Evolutionary conservation across 805 yeast species (phyloP).

Genomic region (Suhomyces xylopsoci): DNA sequence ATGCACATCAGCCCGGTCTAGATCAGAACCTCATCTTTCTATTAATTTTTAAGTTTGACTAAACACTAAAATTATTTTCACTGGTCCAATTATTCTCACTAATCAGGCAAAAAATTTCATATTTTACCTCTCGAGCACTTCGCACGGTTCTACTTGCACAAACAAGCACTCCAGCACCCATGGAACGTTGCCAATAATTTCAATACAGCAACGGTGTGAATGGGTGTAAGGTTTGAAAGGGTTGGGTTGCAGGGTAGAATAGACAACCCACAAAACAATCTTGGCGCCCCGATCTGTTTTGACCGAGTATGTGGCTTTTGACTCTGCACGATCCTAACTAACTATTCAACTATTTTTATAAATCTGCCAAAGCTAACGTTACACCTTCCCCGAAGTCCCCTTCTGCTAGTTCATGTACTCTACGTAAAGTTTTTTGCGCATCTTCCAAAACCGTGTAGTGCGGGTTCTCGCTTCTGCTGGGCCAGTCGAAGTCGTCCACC

Average conservation of each 20-base stretch:
- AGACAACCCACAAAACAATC: background rate
- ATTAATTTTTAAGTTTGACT: background rate
- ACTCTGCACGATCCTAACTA: background rate
- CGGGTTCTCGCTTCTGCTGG: constrained; percentile 13
- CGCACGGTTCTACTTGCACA: background rate
- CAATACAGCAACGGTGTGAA: background rate
- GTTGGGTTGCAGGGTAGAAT: background rate
- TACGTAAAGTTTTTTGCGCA: background rate
- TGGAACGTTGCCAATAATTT: background rate
- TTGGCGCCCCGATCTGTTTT: background rate
- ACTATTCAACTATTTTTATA: background rate
- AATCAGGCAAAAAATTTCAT: too few species aligned
- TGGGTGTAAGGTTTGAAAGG: background rate
- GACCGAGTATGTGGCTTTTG: background rate
- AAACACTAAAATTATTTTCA: background rate
- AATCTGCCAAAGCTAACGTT: background rate
- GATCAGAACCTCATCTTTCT: background rate
- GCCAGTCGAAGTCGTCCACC: constrained; percentile 32
- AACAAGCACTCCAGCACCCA: too few species aligned
- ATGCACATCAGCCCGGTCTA: background rate
- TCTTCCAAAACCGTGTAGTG: constrained; percentile 2
- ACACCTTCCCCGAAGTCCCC: background rate
- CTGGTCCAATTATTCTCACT: background rate
- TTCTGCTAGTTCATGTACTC: background rate
- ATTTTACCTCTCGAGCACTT: background rate